Evolutionary conservation across 352 stramenopile genomes (phyloP).

Genomic region (Globisporangium irregulare): DNA sequence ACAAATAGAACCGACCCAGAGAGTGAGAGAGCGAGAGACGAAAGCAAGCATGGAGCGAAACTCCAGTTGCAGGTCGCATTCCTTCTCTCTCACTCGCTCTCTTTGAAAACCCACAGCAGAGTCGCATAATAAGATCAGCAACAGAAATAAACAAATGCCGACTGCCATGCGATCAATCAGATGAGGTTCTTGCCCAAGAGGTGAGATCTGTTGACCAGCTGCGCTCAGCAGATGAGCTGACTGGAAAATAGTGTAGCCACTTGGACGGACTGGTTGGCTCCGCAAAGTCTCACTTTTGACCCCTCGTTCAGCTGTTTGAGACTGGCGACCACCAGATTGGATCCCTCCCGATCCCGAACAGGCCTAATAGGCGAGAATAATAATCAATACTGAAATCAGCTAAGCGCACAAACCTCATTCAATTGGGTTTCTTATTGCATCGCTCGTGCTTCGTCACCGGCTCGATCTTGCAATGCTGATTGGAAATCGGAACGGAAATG

Average conservation of each 20-base stretch:
- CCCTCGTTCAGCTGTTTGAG: neutral
- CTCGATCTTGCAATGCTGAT: neutral
- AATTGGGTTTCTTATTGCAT: neutral
- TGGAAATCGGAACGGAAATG: neutral
- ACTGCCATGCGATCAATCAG: neutral
- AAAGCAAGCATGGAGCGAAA: neutral
- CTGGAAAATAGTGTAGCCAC: neutral
- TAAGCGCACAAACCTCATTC: neutral
- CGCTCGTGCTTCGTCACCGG: neutral
- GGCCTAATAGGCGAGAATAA: neutral
- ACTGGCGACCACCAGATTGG: neutral
- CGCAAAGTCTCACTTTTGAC: neutral
- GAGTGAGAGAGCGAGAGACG: neutral
- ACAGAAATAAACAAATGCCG: neutral
- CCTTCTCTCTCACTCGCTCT: neutral
- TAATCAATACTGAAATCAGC: neutral
- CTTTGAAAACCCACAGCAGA: neutral
- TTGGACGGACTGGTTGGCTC: neutral
- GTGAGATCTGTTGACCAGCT: neutral
- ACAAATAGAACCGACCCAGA: neutral
- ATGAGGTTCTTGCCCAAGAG: neutral
- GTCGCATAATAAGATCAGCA: neutral
- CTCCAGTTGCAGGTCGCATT: constrained; percentile 4
- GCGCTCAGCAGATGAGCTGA: neutral
- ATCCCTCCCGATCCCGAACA: too few relatives aligned